Conservation (phyloP, 345 rosid genomes). For the Corchorus olitorius region DNA sequence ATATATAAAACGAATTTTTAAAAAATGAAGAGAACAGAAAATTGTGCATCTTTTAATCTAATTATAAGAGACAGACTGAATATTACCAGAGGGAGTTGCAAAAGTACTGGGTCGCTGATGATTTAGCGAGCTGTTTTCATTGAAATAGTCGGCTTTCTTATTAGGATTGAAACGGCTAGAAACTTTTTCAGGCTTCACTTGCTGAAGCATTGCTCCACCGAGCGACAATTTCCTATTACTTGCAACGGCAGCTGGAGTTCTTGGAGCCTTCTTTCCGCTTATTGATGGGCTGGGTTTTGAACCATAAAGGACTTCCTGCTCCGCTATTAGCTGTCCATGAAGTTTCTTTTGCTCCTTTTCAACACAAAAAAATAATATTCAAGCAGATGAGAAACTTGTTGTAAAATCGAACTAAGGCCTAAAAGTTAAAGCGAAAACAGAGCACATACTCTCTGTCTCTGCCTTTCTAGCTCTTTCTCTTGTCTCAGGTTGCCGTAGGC, state of each 20-base stretch:
- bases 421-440: not conserved
- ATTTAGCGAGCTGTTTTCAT: constrained; percentile 31
- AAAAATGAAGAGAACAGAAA: not conserved
- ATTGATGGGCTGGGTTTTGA: constrained; percentile 67
- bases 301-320: constrained; percentile 62
- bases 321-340: constrained; percentile 59
- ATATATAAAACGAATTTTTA: constrained; percentile 27
- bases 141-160: constrained; percentile 33
- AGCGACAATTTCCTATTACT: constrained; percentile 56
- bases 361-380: constrained; percentile 6
- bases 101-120: constrained; percentile 30
- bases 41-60: not conserved
- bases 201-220: constrained; percentile 65
- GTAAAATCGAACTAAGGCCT: not conserved
- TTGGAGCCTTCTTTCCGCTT: constrained; percentile 51
- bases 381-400: constrained; percentile 4
- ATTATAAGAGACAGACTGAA: not conserved
- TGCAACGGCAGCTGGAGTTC: constrained; percentile 39
- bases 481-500: constrained; percentile 49
- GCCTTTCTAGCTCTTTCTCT: constrained; percentile 63
- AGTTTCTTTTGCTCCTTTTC: constrained; percentile 67
- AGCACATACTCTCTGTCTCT: constrained; percentile 56
- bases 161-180: constrained; percentile 19
- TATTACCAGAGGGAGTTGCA: constrained; percentile 30
- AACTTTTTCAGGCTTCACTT: constrained; percentile 44